phyloP scores from a whole-genome alignment of 2,329 filamentous ascomycete genomes.

The Ophiocordyceps sinensis region DNA sequence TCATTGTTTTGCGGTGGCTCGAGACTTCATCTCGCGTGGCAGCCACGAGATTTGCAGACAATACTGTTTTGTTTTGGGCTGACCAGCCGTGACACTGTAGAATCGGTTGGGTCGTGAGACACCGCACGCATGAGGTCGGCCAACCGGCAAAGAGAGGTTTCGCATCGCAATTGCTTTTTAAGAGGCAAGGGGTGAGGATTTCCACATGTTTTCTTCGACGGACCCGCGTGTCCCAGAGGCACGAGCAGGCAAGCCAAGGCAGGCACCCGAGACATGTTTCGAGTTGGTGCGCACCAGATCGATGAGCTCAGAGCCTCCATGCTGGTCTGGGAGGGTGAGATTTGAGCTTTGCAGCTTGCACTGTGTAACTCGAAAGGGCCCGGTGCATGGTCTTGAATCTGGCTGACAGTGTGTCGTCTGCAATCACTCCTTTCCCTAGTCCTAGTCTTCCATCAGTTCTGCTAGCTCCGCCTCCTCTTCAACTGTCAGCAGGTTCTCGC shows the following conservation, averaged over 20 bases:
- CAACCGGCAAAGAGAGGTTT: not conserved
- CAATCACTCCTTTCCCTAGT: not conserved
- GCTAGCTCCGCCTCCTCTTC: constrained; percentile 91
- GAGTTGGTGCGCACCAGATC: not conserved
- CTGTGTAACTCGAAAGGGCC: too few relatives aligned
- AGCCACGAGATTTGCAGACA: not conserved
- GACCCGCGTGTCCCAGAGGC: not conserved
- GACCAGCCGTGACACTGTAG: not conserved
- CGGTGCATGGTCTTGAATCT: too few relatives aligned
- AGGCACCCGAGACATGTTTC: constrained; percentile 2
- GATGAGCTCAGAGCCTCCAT: too few relatives aligned
- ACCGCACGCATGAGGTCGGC: not conserved
- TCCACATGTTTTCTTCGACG: not conserved
- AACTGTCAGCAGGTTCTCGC: constrained; percentile 50
- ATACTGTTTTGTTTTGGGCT: too few relatives aligned
- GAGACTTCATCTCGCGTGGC: constrained; percentile 1
- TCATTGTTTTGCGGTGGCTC: not conserved
- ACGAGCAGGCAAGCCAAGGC: not conserved
- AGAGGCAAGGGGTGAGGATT: not conserved
- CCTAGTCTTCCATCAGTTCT: constrained; percentile 65
- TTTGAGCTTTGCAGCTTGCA: too few relatives aligned
- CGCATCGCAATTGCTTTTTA: not conserved
- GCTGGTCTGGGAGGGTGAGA: too few relatives aligned
- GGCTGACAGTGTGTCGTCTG: not conserved
- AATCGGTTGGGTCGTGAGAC: not conserved